These are phyloP conservation scores for Pseudognaphalium luteoalbum DNA, from an alignment of 129 eudicot species.

Conservation along the genomic window DNA sequence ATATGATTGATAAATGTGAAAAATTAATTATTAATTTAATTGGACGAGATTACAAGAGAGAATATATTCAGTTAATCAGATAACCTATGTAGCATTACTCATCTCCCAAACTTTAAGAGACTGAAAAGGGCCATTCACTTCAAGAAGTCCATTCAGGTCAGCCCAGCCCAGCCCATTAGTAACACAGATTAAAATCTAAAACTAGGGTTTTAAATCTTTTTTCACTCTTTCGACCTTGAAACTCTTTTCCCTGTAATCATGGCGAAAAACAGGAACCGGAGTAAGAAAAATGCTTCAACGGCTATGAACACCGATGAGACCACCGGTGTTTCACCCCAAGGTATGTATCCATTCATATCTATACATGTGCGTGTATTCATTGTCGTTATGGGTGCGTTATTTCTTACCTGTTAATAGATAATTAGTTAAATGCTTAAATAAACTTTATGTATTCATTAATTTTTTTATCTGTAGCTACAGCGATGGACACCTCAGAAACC, in stretches of 20 bases:
- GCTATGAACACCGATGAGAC: constrained; percentile 38
- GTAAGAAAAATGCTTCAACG: constrained; percentile 45
- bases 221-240: not conserved
- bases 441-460: constrained; percentile 1
- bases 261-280: constrained; percentile 87
- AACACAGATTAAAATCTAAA: no score
- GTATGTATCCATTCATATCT: constrained; percentile 13
- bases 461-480: constrained; percentile 25
- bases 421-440: not conserved
- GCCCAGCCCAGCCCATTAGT: not conserved
- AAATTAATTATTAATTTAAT: no score
- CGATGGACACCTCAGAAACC: constrained; percentile 77
- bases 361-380: not conserved
- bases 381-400: not conserved
- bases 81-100: no score
- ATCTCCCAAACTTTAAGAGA: not conserved
- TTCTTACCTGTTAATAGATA: not conserved
- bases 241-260: constrained; percentile 18
- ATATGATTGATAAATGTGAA: no score
- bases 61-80: no score
- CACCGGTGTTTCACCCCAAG: constrained; percentile 48
- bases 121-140: not conserved
- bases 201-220: not conserved
- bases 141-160: not conserved
- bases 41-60: no score